phyloP scores from a whole-genome alignment of 768 basidiomycete species.

The Chalciporus chontae region DNA sequence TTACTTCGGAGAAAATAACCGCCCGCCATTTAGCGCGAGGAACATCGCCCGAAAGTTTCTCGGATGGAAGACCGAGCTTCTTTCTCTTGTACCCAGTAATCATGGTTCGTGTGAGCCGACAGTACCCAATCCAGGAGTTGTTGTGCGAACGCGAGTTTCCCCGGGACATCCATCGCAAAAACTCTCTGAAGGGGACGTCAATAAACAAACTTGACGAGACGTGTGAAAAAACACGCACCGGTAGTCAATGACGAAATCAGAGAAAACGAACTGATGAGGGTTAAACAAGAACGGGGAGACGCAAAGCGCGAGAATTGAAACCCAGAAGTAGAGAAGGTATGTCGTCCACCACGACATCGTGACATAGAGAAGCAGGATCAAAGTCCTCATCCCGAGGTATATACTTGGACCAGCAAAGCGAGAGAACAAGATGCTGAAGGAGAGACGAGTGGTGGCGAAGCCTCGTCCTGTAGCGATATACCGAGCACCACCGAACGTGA shows the following conservation, averaged over 20 bases:
- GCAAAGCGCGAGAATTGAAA: slow-evolving; percentile 89
- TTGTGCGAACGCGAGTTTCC: slow-evolving; percentile 96
- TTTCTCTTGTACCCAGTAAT: slow-evolving; percentile 99
- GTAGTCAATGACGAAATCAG: slow-evolving; percentile 97
- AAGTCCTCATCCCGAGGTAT: slow-evolving; percentile 92
- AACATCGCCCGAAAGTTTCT: slow-evolving; percentile 93
- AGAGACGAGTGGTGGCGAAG: slow-evolving; percentile 93
- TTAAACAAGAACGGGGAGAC: slow-evolving; percentile 98
- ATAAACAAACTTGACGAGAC: background rate
- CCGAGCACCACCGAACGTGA: slow-evolving; percentile 96
- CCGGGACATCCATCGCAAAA: slow-evolving; percentile 97
- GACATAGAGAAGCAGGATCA: slow-evolving; percentile 91
- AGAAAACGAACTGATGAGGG: slow-evolving; percentile 98
- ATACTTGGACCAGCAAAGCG: slow-evolving; percentile 98
- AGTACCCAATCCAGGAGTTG: slow-evolving; percentile 99
- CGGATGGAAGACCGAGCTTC: slow-evolving; percentile 92
- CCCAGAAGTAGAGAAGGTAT: slow-evolving; percentile 96
- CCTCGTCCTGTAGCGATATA: slow-evolving; percentile 99
- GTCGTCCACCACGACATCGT: slow-evolving; percentile 90
- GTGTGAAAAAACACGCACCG: slow-evolving; percentile 43
- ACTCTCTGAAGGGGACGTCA: slow-evolving; percentile 59
- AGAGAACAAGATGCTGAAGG: slow-evolving; percentile 93
- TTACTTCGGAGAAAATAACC: slow-evolving; percentile 81
- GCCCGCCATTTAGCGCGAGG: slow-evolving; percentile 92
- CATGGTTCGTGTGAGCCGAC: slow-evolving; percentile 94